These are phyloP conservation scores for Suillus clintonianus DNA, from an alignment of 768 basidiomycete genomes.

Conservation along the genomic window DNA sequence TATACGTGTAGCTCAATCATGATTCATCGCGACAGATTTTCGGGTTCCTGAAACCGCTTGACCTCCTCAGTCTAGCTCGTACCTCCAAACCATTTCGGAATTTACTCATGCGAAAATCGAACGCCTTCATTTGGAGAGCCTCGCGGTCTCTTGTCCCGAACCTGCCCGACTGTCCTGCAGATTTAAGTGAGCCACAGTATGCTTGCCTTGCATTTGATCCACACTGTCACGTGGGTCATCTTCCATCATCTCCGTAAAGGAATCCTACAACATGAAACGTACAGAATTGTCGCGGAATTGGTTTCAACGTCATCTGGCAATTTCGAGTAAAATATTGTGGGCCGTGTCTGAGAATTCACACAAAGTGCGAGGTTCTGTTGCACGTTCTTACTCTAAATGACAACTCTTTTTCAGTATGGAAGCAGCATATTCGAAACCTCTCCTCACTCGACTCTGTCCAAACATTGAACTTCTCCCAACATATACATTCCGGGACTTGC, in stretches of 20 bases:
- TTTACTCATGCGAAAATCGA: constrained; percentile 37
- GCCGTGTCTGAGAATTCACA: constrained; percentile 26
- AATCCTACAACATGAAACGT: not conserved
- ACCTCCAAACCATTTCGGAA: constrained; percentile 42
- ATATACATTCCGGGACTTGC: not conserved
- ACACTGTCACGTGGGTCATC: constrained; percentile 31
- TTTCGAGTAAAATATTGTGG: constrained; percentile 29
- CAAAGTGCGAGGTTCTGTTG: constrained; percentile 17
- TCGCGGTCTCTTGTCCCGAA: constrained; percentile 38
- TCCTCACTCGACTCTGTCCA: not conserved
- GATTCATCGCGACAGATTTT: constrained; percentile 38
- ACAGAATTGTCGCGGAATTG: constrained; percentile 26
- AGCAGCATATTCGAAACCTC: not conserved
- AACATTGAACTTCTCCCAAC: constrained; percentile 1
- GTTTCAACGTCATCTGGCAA: constrained; percentile 32
- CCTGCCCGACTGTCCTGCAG: constrained; percentile 48
- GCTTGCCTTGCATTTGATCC: constrained; percentile 50
- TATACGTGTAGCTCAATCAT: not conserved
- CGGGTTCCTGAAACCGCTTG: constrained; percentile 42
- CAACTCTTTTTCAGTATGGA: not conserved
- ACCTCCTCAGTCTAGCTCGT: constrained; percentile 47
- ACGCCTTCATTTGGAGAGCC: constrained; percentile 33
- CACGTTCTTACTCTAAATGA: constrained; percentile 10
- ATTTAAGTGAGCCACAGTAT: constrained; percentile 51
- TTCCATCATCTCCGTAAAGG: not conserved